Evolutionary conservation across 2,329 filamentous ascomycete genomes (phyloP).

Genomic region (Penicillium capsulatum): DNA sequence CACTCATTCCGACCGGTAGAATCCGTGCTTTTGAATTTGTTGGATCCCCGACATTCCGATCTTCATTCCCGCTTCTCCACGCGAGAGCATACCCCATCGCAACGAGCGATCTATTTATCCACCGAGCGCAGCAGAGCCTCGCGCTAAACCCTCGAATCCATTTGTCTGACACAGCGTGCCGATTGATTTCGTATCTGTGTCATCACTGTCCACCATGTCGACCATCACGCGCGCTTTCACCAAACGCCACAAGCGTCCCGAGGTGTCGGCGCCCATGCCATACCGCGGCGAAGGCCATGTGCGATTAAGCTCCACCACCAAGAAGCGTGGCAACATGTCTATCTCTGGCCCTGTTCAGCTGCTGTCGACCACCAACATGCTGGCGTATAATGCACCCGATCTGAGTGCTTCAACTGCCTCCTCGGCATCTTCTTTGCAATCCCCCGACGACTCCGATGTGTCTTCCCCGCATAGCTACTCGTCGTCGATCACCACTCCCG

Average conservation of each 20-base stretch:
- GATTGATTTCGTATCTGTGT: not conserved
- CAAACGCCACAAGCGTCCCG: conserved; percentile 46
- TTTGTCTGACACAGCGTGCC: not conserved
- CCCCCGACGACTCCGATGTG: conserved; percentile 67
- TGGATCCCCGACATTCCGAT: not conserved
- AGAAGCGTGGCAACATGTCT: conserved; percentile 63
- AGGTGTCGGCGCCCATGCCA: conserved; percentile 43
- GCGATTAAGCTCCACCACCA: conserved; percentile 43
- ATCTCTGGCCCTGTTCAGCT: conserved; percentile 87
- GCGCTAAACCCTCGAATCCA: no score
- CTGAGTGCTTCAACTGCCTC: conserved; percentile 51
- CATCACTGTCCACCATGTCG: conserved; percentile 30
- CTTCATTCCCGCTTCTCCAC: not conserved
- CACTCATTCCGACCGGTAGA: conserved; percentile 21
- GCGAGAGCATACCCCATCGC: not conserved
- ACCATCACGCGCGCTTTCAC: conserved; percentile 46
- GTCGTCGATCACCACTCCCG: conserved; percentile 48
- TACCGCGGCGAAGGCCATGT: conserved; percentile 41
- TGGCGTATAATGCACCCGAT: conserved; percentile 90
- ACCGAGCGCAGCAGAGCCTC: not conserved
- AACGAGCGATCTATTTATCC: not conserved
- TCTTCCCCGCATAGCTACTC: conserved; percentile 47
- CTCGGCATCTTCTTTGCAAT: conserved; percentile 54
- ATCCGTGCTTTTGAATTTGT: conserved; percentile 7
- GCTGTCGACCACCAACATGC: conserved; percentile 91